Evolutionary conservation across 1,139 yeast genomes (phyloP), one percentile per base, ranked within the genome.

Genomic region (Arxiozyma slooffiae): DNA sequence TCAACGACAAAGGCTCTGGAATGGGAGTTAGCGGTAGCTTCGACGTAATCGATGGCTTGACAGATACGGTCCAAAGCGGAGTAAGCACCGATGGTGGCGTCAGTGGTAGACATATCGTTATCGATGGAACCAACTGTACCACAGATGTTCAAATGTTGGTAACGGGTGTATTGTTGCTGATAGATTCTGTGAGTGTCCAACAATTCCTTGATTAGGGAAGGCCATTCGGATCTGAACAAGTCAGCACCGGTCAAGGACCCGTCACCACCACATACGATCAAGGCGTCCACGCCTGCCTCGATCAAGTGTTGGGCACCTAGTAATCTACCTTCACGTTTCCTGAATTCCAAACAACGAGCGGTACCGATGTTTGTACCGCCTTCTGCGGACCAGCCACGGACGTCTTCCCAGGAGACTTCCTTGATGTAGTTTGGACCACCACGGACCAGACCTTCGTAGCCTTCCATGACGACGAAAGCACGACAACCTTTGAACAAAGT

Each of bases 161-260:
- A 82, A 47, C 79, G 80, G 11, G 71, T 73, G 53, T 71, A 76
- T 67, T 83, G 80, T 38, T 76, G 81, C 30, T 67, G 54, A 14
- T 90, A 71, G 54, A 90, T 76, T 57, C 72, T 73, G 4, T 77
- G 76, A 7, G 69, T 74, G 1, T 71, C 71, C 43, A 76, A 72
- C 57, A 92, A 77, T 67, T 92, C 97, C 38, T 77, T 69, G 48
- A 90, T 72, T 59, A 92, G 77, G 18, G 85, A 77, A 4, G 96
- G 96, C 98, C 98, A 92, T 70, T 92, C 97, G 37, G 80, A 70
- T 67, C 98, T 81, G 74, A 92, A 89, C 55, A 85, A 73, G 67
- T 92, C 97, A 16, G 98, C 98, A 60, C 98, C 98, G 1, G 98
- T 92, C 58, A 92, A 75, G 0, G 97, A 89, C 50, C 98, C 98